phyloP scores from a whole-genome alignment of 2,329 filamentous ascomycete species.

The Parastagonospora avenae region DNA sequence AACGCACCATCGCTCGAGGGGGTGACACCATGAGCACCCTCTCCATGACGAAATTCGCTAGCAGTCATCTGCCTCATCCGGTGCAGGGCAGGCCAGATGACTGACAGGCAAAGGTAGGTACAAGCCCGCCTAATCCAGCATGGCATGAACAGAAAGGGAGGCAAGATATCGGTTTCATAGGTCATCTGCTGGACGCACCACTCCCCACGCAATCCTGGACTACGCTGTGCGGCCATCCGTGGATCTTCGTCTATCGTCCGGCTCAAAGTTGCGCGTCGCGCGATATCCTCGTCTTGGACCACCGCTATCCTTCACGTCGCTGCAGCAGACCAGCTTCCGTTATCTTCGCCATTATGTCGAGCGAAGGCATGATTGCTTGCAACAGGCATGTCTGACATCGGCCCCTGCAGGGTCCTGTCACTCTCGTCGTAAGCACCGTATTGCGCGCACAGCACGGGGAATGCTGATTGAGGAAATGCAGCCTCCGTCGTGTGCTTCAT shows the following conservation, averaged over 20 bases:
- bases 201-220: slow-evolving; percentile 10
- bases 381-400: slow-evolving; percentile 34
- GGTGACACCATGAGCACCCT: slow-evolving; percentile 24
- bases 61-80: slow-evolving; percentile 40
- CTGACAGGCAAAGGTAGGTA: slow-evolving; percentile 39
- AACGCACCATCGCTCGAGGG: slow-evolving; percentile 17
- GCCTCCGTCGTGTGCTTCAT: slow-evolving; percentile 15
- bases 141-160: slow-evolving; percentile 18
- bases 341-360: slow-evolving; percentile 20
- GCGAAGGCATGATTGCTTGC: slow-evolving; percentile 16
- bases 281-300: slow-evolving; percentile 4
- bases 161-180: slow-evolving; percentile 35
- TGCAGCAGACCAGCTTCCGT: slow-evolving; percentile 15
- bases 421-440: slow-evolving; percentile 27
- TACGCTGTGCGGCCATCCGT: slow-evolving; percentile 3
- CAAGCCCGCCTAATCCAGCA: slow-evolving; percentile 29
- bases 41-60: slow-evolving; percentile 33
- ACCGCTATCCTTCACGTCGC: slow-evolving; percentile 6
- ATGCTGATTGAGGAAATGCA: slow-evolving; percentile 10
- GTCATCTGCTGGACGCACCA: slow-evolving; percentile 30
- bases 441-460: slow-evolving; percentile 15
- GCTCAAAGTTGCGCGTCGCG: slow-evolving; percentile 5
- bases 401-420: slow-evolving; percentile 34
- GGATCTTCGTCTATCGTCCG: background rate
- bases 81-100: slow-evolving; percentile 40